Percentiles rank a stretch among this genome's conserved stretches.
phyloP scores from a whole-genome alignment of 257 asterid genomes.

The Ehretia macrophylla region DNA sequence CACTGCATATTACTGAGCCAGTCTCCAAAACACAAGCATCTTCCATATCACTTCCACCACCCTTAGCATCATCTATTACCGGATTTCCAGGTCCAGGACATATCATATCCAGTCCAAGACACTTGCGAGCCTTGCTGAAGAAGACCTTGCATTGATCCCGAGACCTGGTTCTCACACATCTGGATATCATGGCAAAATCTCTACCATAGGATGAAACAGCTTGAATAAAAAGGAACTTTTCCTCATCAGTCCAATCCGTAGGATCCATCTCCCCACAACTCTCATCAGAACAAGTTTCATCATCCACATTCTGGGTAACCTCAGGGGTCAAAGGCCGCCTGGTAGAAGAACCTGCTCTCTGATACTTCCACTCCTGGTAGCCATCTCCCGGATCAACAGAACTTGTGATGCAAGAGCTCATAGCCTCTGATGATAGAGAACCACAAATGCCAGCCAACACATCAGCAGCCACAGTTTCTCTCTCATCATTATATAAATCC shows the following conservation, averaged over 20 bases:
- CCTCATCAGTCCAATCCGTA: constrained; percentile 89
- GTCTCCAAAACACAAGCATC: constrained; percentile 8
- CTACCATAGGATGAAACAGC: constrained; percentile 77
- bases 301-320: constrained; percentile 57
- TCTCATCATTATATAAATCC: constrained; percentile 54
- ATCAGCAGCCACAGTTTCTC: constrained; percentile 89
- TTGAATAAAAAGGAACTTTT: constrained; percentile 63
- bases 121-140: constrained; percentile 83
- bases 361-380: constrained; percentile 56
- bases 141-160: constrained; percentile 80
- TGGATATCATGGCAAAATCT: constrained; percentile 71
- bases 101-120: constrained; percentile 68
- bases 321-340: constrained; percentile 65
- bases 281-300: constrained; percentile 78
- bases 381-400: constrained; percentile 73
- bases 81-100: constrained; percentile 34
- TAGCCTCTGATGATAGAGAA: constrained; percentile 92
- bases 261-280: constrained; percentile 83
- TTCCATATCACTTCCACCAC: constrained; percentile 50
- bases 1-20: constrained; percentile 32
- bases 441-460: constrained; percentile 97
- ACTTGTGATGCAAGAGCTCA: constrained; percentile 88
- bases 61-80: constrained; percentile 41
- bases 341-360: constrained; percentile 41
- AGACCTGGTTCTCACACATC: constrained; percentile 58